Conservation (phyloP, 129 eudicot genomes). For the sunflower (Helianthus annuus) region DNA sequence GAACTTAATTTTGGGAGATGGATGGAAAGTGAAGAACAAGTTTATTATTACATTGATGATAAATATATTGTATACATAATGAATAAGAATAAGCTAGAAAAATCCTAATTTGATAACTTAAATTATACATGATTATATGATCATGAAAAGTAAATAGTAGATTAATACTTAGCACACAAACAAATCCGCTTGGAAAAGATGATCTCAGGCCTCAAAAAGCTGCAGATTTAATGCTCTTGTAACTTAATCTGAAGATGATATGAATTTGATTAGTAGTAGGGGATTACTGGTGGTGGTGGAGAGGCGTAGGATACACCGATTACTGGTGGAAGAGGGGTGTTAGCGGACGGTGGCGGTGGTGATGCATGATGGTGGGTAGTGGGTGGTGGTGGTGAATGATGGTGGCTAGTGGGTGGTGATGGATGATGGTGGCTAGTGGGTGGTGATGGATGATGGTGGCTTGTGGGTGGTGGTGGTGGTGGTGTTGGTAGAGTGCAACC, state of each 20-base stretch:
- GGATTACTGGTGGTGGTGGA: constrained; percentile 42
- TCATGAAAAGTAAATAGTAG: constrained; percentile 25
- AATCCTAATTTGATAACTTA: constrained; percentile 23
- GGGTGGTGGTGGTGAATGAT: constrained; percentile 14
- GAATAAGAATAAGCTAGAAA: constrained; percentile 32
- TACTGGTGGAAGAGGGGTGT: constrained; percentile 42
- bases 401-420: constrained; percentile 15
- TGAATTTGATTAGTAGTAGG: constrained; percentile 29
- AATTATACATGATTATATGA: constrained; percentile 31
- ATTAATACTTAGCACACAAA: constrained; percentile 24
- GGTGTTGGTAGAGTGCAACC: constrained; percentile 21
- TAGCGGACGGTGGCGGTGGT: constrained; percentile 23
- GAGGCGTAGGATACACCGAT: constrained; percentile 41
- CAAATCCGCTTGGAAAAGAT: constrained; percentile 4
- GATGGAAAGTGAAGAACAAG: neutral
- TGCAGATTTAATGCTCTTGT: constrained; percentile 17
- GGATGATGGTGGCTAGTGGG: constrained; percentile 21
- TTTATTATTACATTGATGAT: constrained; percentile 27
- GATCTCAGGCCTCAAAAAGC: constrained; percentile 40
- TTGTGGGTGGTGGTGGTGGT: constrained; percentile 36
- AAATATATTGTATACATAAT: constrained; percentile 29
- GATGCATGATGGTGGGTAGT: neutral
- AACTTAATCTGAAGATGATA: neutral
- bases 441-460: constrained; percentile 25
- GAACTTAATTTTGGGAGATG: neutral